Evolutionary conservation across 2,329 filamentous ascomycete species (phyloP).

Genomic region (Aspergillus pseudoglaucus): DNA sequence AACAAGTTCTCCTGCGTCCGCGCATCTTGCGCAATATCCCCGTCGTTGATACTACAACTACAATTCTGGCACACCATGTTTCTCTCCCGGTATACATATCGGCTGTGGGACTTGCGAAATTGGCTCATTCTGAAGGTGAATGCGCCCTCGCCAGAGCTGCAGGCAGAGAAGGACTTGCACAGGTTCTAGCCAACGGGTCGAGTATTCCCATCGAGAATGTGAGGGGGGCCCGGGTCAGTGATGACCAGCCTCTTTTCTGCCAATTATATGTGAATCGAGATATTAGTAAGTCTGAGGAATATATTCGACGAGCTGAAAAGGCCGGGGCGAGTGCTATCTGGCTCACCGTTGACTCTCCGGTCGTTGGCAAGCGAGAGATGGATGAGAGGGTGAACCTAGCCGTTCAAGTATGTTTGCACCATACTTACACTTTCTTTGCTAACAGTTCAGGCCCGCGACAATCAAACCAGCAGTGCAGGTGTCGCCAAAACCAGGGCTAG

Average conservation of each 20-base stretch:
- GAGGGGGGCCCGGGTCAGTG: constrained; percentile 15
- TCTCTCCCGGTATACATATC: constrained; percentile 38
- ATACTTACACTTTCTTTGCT: neutral
- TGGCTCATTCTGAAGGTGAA: constrained; percentile 41
- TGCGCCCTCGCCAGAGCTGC: constrained; percentile 37
- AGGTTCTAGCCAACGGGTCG: constrained; percentile 33
- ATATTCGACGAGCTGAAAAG: constrained; percentile 20
- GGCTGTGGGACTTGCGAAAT: constrained; percentile 37
- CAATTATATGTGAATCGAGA: constrained; percentile 37
- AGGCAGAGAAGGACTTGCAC: constrained; percentile 29
- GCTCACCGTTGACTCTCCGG: constrained; percentile 30
- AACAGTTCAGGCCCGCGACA: constrained; percentile 6
- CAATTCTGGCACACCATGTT: constrained; percentile 25
- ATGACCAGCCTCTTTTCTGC: constrained; percentile 23
- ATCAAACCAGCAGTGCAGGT: constrained; percentile 13
- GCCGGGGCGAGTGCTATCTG: constrained; percentile 24
- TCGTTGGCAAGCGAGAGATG: constrained; percentile 27
- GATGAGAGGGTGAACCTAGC: constrained; percentile 24
- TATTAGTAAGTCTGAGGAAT: constrained; percentile 16
- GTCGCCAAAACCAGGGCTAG: constrained; percentile 24
- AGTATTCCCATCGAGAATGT: constrained; percentile 38
- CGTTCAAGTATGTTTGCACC: constrained; percentile 12
- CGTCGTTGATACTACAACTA: constrained; percentile 29
- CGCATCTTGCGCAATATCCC: constrained; percentile 39
- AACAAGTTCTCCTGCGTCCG: constrained; percentile 43